phyloP scores from a whole-genome alignment of 2,329 filamentous ascomycete species.

The Diaporthe ampelina region DNA sequence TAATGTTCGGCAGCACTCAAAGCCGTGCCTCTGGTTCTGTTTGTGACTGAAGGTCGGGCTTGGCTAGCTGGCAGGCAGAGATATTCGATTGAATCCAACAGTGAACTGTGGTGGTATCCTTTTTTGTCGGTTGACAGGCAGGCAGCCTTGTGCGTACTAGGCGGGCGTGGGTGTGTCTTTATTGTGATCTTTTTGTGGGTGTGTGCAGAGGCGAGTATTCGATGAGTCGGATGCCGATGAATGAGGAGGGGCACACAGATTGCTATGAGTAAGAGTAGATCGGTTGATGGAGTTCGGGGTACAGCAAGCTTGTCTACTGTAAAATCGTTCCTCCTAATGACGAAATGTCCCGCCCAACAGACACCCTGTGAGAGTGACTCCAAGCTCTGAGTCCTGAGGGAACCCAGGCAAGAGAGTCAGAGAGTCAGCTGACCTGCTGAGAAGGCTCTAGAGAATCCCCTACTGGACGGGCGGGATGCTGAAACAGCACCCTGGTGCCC shows the following conservation, averaged over 20 bases:
- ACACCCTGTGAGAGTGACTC: not conserved
- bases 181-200: conserved; percentile 16
- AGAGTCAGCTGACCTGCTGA: conserved; percentile 28
- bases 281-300: not conserved
- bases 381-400: not conserved
- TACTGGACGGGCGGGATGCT: not conserved
- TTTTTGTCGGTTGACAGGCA: not conserved
- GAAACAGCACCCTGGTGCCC: conserved; percentile 19
- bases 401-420: conserved; percentile 9
- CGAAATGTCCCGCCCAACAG: not conserved
- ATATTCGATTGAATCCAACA: not conserved
- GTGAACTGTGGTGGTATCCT: not conserved
- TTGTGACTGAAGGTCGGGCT: not conserved
- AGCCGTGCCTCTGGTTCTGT: not conserved
- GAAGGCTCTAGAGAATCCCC: not conserved
- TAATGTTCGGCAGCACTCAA: not conserved
- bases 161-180: not conserved
- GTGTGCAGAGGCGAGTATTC: conserved; percentile 8
- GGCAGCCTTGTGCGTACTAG: not conserved
- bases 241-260: conserved; percentile 11
- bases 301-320: not conserved
- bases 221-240: conserved; percentile 21
- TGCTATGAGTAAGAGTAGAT: conserved; percentile 12
- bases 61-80: conserved; percentile 4
- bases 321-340: not conserved